Evolutionary conservation across 345 rosid genomes (phyloP).

Genomic region (Fremontodendron californicum): DNA sequence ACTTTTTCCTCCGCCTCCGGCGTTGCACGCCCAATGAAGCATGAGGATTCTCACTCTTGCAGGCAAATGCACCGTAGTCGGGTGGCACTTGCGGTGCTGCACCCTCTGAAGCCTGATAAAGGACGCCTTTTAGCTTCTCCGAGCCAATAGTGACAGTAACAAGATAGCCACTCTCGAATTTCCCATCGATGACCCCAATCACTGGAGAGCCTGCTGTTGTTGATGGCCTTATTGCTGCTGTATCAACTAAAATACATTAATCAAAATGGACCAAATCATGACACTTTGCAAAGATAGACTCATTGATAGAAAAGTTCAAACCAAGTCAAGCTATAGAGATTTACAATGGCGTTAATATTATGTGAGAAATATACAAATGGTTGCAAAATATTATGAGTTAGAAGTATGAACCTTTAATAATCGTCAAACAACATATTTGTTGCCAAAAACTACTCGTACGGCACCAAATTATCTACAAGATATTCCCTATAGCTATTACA

Average conservation of each 20-base stretch:
- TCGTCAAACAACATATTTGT: neutral
- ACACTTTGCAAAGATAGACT: neutral
- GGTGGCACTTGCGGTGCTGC: slow-evolving; percentile 32
- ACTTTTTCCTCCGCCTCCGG: slow-evolving; percentile 79
- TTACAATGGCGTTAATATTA: neutral
- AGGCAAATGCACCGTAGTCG: slow-evolving; percentile 25
- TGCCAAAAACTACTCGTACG: no score
- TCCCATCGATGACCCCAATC: slow-evolving; percentile 82
- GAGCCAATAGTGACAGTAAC: slow-evolving; percentile 74
- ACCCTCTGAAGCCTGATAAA: slow-evolving; percentile 52
- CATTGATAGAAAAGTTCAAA: neutral
- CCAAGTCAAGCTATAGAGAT: neutral
- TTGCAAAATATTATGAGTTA: slow-evolving; percentile 14
- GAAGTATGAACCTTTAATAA: neutral
- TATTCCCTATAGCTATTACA: neutral
- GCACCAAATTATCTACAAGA: neutral
- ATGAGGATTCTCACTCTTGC: slow-evolving; percentile 22
- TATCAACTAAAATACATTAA: neutral
- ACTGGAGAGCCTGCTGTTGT: slow-evolving; percentile 49
- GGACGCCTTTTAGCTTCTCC: slow-evolving; percentile 75
- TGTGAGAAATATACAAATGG: neutral
- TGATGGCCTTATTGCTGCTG: slow-evolving; percentile 33
- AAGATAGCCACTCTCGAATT: slow-evolving; percentile 84
- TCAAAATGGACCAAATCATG: neutral
- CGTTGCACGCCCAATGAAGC: slow-evolving; percentile 46